Percentiles rank a stretch among this genome's conserved stretches.
phyloP scores from a whole-genome alignment of 805 yeast species.

The Yarrowia osloensis region DNA sequence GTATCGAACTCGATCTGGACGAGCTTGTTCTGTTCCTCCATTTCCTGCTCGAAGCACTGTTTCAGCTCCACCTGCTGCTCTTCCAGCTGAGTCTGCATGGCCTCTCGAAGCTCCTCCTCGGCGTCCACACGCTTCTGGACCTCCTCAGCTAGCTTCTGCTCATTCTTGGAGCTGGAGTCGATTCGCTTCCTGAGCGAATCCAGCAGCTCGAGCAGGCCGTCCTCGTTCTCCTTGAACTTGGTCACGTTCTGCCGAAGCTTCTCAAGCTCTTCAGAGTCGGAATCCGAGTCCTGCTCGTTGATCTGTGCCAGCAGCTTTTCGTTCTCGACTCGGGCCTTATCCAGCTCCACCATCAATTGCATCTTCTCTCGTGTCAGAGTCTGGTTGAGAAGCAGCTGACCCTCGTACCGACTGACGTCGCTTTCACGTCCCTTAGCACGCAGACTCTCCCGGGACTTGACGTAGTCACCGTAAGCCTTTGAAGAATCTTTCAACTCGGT shows the following conservation, averaged over 20 bases:
- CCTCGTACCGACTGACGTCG: constrained; percentile 14
- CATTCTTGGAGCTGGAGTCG: neutral
- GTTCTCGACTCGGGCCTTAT: neutral
- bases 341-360: constrained; percentile 20
- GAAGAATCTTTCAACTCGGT: neutral
- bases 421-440: constrained; percentile 3
- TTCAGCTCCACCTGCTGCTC: constrained; percentile 3
- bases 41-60: constrained; percentile 5
- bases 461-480: neutral
- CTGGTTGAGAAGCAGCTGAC: constrained; percentile 3
- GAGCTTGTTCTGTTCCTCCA: constrained; percentile 16
- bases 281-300: neutral
- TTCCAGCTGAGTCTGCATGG: neutral
- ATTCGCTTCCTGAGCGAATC: neutral
- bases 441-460: constrained; percentile 16
- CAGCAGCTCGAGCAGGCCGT: neutral
- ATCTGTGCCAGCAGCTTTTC: neutral
- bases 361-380: constrained; percentile 6
- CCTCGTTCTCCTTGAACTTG: constrained; percentile 15
- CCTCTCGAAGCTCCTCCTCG: constrained; percentile 14
- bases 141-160: neutral
- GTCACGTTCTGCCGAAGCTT: neutral
- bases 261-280: constrained; percentile 13
- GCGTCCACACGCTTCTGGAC: neutral
- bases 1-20: constrained; percentile 17